phyloP scores from a whole-genome alignment of 2,329 filamentous ascomycete genomes.

The Colletotrichum sidae region DNA sequence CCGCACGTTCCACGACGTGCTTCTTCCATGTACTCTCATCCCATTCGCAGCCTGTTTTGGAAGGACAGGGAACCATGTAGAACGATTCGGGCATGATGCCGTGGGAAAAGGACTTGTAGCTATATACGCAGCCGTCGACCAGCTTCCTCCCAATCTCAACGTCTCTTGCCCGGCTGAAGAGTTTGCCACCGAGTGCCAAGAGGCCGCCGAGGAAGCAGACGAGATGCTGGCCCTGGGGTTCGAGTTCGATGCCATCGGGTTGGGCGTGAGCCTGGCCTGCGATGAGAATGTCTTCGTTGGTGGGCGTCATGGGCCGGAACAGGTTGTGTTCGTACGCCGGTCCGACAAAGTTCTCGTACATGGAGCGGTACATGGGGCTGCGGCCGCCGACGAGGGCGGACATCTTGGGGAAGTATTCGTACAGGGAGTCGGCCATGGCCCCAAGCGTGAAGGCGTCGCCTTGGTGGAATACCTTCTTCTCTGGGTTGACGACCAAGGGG shows the following conservation, averaged over 20 bases:
- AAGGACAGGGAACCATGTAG: slow-evolving; percentile 55
- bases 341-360: slow-evolving; percentile 73
- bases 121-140: slow-evolving; percentile 68
- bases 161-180: slow-evolving; percentile 64
- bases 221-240: slow-evolving; percentile 65
- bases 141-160: slow-evolving; percentile 60
- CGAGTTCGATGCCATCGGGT: slow-evolving; percentile 58
- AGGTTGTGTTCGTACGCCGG: slow-evolving; percentile 72
- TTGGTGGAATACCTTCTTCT: slow-evolving; percentile 56
- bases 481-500: slow-evolving; percentile 73
- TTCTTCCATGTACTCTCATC: slow-evolving; percentile 49
- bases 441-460: slow-evolving; percentile 63
- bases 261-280: slow-evolving; percentile 54
- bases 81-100: slow-evolving; percentile 72
- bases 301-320: slow-evolving; percentile 75
- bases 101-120: slow-evolving; percentile 63
- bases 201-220: slow-evolving; percentile 79
- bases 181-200: slow-evolving; percentile 73
- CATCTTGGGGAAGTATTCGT: slow-evolving; percentile 72
- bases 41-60: slow-evolving; percentile 44
- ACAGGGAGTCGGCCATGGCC: slow-evolving; percentile 65
- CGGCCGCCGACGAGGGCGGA: slow-evolving; percentile 74
- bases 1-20: slow-evolving; percentile 39
- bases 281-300: slow-evolving; percentile 72
- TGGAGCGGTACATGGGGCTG: slow-evolving; percentile 68